Evolutionary conservation across 73 alveolate genomes (phyloP), one percentile per base, ranked within the genome.

Genomic region (Effrenium voratum): DNA sequence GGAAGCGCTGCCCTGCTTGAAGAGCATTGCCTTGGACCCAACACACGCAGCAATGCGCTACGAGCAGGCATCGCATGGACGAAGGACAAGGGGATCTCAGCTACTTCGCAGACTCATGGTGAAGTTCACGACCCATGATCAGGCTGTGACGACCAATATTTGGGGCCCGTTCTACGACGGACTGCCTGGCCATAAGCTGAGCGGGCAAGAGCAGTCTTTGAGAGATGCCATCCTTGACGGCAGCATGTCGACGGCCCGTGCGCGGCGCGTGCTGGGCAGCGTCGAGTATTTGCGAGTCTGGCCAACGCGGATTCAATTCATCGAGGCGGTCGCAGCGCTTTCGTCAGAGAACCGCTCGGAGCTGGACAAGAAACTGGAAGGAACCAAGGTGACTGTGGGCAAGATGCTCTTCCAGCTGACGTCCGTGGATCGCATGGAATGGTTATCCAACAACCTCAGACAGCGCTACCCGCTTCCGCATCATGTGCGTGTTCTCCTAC

Each of bases 31-130:
- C 41, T 32, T 45, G 40, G 91, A 79, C 45, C 70, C 91, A 15
- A 49, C 46, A 0, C 91, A 79, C n/a, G 19, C 40, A 10, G 91
- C 91, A 22, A 79, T 79, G 70, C 57, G 60, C 26, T 79, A 13
- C 59, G 91, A 79, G 45, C 60, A 79, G n/a, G 86, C 57, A 8
- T 26, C 68, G 32, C 70, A 70, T 30, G 45, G 91, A n/a, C 91
- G 60, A 44, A 44, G 47, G 13, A 79, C 91, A 4, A 41, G 32
- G 59, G 91, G 91, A 12, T 79, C 91, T 15, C 44, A n/a, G 24
- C 70, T 32, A 5, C 60, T 79, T 45, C 66, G 91, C 44, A 24
- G 8, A 45, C 46, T 32, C 44, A 12, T 79, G 68, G 22, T 24
- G n/a, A 79, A 79, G 91, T 79, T 79, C 70, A 44, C 28, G 8